phyloP scores from a whole-genome alignment of 345 rosid species.

The Noccaea caerulescens region DNA sequence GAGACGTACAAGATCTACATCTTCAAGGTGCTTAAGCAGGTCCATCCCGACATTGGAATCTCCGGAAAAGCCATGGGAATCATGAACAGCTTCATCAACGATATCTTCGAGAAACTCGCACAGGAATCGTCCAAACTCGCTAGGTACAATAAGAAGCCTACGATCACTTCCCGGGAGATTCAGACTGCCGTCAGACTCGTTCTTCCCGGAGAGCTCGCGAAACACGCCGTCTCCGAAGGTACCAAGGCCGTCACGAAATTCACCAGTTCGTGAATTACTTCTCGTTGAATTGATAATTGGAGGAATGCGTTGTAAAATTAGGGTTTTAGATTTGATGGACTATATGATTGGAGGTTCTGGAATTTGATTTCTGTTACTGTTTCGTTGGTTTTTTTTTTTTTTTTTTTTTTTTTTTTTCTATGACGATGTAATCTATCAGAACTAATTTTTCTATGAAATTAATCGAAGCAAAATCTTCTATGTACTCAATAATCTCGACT shows the following conservation, averaged over 20 bases:
- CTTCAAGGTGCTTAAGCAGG: slow-evolving; percentile 62
- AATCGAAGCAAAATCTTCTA: background rate
- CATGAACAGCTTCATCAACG: slow-evolving; percentile 63
- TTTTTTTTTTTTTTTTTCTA: too few species aligned
- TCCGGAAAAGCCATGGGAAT: slow-evolving; percentile 43
- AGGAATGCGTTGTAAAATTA: slow-evolving; percentile 24
- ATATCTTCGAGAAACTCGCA: slow-evolving; percentile 72
- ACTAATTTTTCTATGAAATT: background rate
- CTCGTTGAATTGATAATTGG: background rate
- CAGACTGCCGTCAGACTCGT: slow-evolving; percentile 80
- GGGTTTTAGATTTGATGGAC: slow-evolving; percentile 25
- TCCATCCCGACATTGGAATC: slow-evolving; percentile 55
- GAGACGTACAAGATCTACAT: slow-evolving; percentile 88
- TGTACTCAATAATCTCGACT: background rate
- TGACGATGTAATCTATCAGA: slow-evolving; percentile 18
- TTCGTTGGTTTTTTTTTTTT: too few species aligned
- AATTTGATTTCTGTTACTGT: background rate
- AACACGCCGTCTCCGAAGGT: slow-evolving; percentile 81
- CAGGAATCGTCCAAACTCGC: slow-evolving; percentile 74
- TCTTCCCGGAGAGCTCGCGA: slow-evolving; percentile 74
- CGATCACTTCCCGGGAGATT: slow-evolving; percentile 74
- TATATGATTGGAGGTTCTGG: background rate
- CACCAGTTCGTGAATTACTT: slow-evolving; percentile 40
- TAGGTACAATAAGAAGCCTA: slow-evolving; percentile 80
- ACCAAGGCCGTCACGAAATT: slow-evolving; percentile 79